phyloP scores from a whole-genome alignment of 345 rosid species.

The Pugionium dolabratum region DNA sequence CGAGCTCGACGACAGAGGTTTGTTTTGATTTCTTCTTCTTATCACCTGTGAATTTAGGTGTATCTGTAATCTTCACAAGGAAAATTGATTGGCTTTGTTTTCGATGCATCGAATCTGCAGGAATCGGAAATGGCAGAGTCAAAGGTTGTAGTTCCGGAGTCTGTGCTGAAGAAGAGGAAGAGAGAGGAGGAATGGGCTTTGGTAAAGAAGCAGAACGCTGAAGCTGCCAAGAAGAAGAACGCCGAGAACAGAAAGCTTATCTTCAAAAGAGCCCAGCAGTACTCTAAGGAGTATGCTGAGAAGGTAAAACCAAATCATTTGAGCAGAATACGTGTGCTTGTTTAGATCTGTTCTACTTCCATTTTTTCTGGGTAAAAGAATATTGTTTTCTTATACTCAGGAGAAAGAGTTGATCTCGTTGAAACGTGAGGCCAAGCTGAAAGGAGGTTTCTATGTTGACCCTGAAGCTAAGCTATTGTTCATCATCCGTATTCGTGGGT shows the following conservation, averaged over 20 bases:
- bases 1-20: constrained; percentile 16
- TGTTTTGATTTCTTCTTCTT: not conserved
- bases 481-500: constrained; percentile 84
- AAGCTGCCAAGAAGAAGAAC: constrained; percentile 56
- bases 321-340: not conserved
- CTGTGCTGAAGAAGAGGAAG: constrained; percentile 81
- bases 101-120: constrained; percentile 14
- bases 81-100: not conserved
- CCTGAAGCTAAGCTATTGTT: constrained; percentile 90
- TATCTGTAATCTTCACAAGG: not conserved
- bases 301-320: constrained; percentile 44
- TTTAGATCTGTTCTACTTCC: not conserved
- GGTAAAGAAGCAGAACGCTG: constrained; percentile 48
- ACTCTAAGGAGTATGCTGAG: constrained; percentile 56
- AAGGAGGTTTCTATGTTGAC: constrained; percentile 87
- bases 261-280: constrained; percentile 58
- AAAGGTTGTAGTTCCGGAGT: constrained; percentile 64
- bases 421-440: constrained; percentile 85
- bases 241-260: constrained; percentile 59
- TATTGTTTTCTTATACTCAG: not conserved
- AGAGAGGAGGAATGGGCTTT: constrained; percentile 67
- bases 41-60: not conserved
- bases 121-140: constrained; percentile 36
- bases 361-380: not conserved
- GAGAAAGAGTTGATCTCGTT: constrained; percentile 62